Evolutionary conservation across 2,329 filamentous ascomycete species (phyloP).

Genomic region (Acephala macrosclerotiorum): DNA sequence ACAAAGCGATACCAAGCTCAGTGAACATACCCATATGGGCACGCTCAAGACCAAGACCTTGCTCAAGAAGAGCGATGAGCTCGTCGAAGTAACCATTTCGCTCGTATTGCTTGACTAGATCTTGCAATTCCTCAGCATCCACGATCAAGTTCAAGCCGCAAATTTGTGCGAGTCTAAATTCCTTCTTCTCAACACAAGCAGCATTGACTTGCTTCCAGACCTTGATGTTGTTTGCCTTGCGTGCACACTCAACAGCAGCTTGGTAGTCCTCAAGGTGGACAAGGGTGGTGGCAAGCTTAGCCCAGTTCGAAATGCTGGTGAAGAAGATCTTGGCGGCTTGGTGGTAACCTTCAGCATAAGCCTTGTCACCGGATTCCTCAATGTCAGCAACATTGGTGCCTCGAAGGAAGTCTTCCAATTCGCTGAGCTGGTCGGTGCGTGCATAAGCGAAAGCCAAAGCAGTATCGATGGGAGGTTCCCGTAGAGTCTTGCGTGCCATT

Average conservation of each 20-base stretch:
- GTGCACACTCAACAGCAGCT: conserved; percentile 94
- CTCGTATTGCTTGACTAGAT: conserved; percentile 96
- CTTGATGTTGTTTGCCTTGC: conserved; percentile 99
- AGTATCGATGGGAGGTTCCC: conserved; percentile 93
- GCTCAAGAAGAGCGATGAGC: conserved; percentile 91
- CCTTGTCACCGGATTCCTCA: conserved; percentile 97
- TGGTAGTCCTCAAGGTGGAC: conserved; percentile 99
- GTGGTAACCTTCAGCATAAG: conserved; percentile 91
- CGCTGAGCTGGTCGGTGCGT: conserved; percentile 86
- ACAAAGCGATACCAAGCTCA: conserved; percentile 86
- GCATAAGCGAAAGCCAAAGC: conserved; percentile 93
- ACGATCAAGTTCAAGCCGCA: conserved; percentile 98
- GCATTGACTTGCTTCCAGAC: conserved; percentile 99
- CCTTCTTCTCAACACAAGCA: conserved; percentile 96
- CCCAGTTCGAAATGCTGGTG: conserved; percentile 99
- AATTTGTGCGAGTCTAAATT: conserved; percentile 98
- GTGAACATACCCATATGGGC: conserved; percentile 97
- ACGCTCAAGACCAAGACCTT: conserved; percentile 86
- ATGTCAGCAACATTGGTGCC: conserved; percentile 94
- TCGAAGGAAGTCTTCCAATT: conserved; percentile 95
- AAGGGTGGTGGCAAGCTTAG: conserved; percentile 95
- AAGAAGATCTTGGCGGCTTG: conserved; percentile 99
- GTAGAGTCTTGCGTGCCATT: conserved; percentile 96
- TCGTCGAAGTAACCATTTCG: conserved; percentile 97
- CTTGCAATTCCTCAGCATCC: conserved; percentile 92